phyloP scores from a whole-genome alignment of 2,329 filamentous ascomycete genomes.

The Fusarium proliferatum region DNA sequence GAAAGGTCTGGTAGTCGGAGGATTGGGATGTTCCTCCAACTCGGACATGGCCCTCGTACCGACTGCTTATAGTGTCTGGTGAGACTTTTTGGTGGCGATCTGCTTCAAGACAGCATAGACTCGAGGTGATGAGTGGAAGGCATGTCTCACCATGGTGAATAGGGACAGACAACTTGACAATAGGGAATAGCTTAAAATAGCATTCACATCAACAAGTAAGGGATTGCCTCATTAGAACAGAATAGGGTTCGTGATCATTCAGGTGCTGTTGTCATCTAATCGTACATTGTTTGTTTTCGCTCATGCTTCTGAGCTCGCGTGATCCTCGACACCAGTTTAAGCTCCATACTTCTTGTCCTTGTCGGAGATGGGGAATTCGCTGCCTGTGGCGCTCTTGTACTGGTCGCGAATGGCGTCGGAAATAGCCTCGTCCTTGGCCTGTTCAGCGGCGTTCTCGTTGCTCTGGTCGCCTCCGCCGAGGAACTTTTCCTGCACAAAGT shows the following conservation, averaged over 20 bases:
- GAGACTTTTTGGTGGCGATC: neutral
- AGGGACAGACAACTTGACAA: neutral
- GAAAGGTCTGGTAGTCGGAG: neutral
- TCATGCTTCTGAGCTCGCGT: neutral
- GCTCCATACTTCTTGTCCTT: slow-evolving; percentile 63
- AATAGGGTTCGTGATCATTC: slow-evolving; percentile 10
- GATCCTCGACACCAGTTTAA: neutral
- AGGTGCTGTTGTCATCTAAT: slow-evolving; percentile 2
- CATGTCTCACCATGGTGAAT: neutral
- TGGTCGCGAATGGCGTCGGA: slow-evolving; percentile 76
- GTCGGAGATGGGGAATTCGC: slow-evolving; percentile 76
- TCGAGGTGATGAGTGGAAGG: neutral
- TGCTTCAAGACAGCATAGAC: neutral
- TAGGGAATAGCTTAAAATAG: neutral
- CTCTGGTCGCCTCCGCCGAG: slow-evolving; percentile 76
- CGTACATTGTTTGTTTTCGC: neutral
- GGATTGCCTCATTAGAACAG: neutral
- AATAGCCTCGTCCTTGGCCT: slow-evolving; percentile 85
- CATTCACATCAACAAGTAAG: neutral
- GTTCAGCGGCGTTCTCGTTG: slow-evolving; percentile 79
- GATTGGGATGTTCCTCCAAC: neutral
- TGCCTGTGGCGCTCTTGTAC: slow-evolving; percentile 77
- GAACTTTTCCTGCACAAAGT: slow-evolving; percentile 81
- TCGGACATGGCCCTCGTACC: neutral
- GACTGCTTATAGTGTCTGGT: too few relatives aligned